Percentiles rank a stretch among this genome's conserved stretches.
Conservation (phyloP, 768 basidiomycete species). For the Tulasnella sp. region DNA sequence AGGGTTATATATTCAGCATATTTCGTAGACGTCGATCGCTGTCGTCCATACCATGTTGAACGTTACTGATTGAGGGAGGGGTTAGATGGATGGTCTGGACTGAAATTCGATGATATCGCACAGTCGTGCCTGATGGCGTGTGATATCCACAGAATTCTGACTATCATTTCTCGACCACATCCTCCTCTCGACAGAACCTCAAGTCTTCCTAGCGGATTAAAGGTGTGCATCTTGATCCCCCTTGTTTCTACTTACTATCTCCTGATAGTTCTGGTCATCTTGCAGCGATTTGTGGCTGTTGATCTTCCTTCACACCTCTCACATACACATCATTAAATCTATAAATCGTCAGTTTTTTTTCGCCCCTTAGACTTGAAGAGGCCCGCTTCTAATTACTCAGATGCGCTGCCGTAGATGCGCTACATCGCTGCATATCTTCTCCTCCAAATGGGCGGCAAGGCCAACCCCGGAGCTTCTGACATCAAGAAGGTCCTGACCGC, state of each 20-base stretch:
- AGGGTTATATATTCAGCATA: background rate
- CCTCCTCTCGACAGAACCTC: conserved; percentile 61
- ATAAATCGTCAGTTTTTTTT: background rate
- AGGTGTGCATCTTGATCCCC: too few relatives aligned
- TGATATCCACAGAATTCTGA: background rate
- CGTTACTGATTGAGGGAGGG: background rate
- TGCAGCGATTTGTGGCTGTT: conserved; percentile 86
- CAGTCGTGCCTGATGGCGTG: background rate
- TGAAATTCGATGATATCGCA: conserved; percentile 6
- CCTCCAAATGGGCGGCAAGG: conserved; percentile 88
- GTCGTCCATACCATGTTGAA: background rate
- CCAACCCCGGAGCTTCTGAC: conserved; percentile 72
- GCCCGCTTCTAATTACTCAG: background rate
- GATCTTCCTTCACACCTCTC: conserved; percentile 28
- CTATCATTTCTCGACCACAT: too few relatives aligned
- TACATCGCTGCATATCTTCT: conserved; percentile 94
- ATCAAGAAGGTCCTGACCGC: conserved; percentile 75
- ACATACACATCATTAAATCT: background rate
- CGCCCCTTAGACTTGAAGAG: too few relatives aligned
- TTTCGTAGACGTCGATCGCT: background rate
- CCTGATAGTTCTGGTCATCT: background rate
- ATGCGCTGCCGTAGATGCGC: conserved; percentile 48
- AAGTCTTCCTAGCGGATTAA: conserved; percentile 94
- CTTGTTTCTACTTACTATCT: background rate
- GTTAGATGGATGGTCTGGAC: background rate